Evolutionary conservation across 345 rosid species (phyloP).

Genomic region (Erysimum cheiranthoides): DNA sequence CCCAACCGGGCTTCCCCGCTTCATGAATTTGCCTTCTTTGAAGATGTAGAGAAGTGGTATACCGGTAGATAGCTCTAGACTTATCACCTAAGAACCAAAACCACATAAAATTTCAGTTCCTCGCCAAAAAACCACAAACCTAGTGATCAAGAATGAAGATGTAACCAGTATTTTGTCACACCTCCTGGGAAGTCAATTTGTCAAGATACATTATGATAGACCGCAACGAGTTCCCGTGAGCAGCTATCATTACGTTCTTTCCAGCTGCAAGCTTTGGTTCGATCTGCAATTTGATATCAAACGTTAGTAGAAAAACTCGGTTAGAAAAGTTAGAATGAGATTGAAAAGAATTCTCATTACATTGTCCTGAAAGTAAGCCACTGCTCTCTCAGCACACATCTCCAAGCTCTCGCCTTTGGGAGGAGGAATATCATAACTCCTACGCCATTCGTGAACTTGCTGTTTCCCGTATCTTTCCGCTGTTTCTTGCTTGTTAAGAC

Average conservation of each 20-base stretch:
- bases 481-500: constrained; percentile 96
- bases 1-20: constrained; percentile 82
- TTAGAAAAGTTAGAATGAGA: neutral
- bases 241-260: constrained; percentile 87
- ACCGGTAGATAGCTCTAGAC: constrained; percentile 85
- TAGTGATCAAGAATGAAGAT: neutral
- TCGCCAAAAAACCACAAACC: neutral
- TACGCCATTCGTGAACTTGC: constrained; percentile 95
- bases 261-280: constrained; percentile 86
- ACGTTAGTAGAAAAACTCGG: constrained; percentile 11
- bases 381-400: constrained; percentile 99
- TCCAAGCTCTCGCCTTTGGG: constrained; percentile 98
- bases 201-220: constrained; percentile 97
- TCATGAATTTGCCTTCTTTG: constrained; percentile 79
- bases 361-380: constrained; percentile 44
- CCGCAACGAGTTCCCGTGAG: constrained; percentile 93
- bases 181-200: constrained; percentile 87
- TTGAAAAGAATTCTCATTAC: constrained; percentile 1
- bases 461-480: constrained; percentile 92
- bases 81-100: constrained; percentile 62
- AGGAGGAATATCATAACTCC: constrained; percentile 94
- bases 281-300: constrained; percentile 51
- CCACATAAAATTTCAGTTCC: neutral
- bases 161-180: constrained; percentile 35
- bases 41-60: constrained; percentile 91